Percentiles rank a stretch among this genome's conserved stretches.
phyloP scores from a whole-genome alignment of 768 basidiomycete genomes.

The Pulveroboletus sp. region DNA sequence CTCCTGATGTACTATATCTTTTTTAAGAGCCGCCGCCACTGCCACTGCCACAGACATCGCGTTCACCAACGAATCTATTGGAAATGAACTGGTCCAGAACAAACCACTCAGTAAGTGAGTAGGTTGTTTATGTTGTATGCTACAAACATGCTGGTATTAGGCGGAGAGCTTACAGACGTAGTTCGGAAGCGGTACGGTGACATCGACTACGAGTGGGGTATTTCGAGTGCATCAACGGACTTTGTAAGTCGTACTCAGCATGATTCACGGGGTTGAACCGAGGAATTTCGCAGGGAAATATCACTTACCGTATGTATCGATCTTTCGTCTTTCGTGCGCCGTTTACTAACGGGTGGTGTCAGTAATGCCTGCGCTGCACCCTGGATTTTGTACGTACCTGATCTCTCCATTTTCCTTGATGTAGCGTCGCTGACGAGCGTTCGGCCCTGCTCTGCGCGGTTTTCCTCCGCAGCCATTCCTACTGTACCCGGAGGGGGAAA shows the following conservation, averaged over 20 bases:
- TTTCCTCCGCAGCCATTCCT: conserved; percentile 56
- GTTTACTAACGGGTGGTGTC: conserved; percentile 3
- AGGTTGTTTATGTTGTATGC: neutral
- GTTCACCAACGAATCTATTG: conserved; percentile 33
- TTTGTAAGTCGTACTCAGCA: conserved; percentile 51
- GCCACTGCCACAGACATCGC: conserved; percentile 61
- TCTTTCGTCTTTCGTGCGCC: neutral
- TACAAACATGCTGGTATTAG: conserved; percentile 31
- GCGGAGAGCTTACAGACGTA: conserved; percentile 59
- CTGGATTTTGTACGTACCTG: conserved; percentile 46
- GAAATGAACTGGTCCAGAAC: conserved; percentile 65
- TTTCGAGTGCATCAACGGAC: conserved; percentile 71
- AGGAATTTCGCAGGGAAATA: conserved; percentile 36
- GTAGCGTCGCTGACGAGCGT: neutral
- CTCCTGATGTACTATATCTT: neutral
- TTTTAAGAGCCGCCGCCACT: conserved; percentile 54
- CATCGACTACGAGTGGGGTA: conserved; percentile 64
- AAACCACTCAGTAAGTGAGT: conserved; percentile 46
- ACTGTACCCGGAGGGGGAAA: conserved; percentile 69
- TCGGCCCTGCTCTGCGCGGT: neutral
- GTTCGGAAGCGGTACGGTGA: conserved; percentile 56
- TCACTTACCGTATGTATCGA: conserved; percentile 57
- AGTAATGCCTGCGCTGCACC: conserved; percentile 68
- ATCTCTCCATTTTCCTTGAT: neutral
- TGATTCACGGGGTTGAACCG: neutral